Conservation (phyloP, 345 rosid genomes). For the Ceriops zippeliana region DNA sequence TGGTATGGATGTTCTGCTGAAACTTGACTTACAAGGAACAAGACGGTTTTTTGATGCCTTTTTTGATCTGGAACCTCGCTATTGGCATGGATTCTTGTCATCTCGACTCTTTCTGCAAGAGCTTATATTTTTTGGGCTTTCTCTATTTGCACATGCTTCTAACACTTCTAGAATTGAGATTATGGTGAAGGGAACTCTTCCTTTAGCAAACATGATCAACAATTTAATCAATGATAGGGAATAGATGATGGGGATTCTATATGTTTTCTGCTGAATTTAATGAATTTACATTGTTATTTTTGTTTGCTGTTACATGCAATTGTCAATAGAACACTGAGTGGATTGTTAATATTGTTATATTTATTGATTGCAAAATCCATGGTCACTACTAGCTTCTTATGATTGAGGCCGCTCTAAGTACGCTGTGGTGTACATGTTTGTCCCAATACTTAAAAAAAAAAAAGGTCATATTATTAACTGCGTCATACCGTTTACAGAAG, state of each 20-base stretch:
- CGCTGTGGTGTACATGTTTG: too few species aligned
- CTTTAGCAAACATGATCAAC: slow-evolving; percentile 79
- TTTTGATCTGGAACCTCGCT: slow-evolving; percentile 73
- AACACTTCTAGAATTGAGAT: slow-evolving; percentile 90
- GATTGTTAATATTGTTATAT: too few species aligned
- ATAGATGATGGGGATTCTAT: slow-evolving; percentile 30
- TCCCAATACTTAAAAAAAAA: too few species aligned
- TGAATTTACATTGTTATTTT: background rate
- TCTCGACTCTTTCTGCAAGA: slow-evolving; percentile 87
- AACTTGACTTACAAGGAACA: slow-evolving; percentile 75
- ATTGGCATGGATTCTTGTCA: slow-evolving; percentile 97
- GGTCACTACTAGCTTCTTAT: too few species aligned
- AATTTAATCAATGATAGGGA: slow-evolving; percentile 75
- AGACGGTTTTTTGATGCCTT: slow-evolving; percentile 91
- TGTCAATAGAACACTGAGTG: background rate
- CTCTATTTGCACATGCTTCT: slow-evolving; percentile 78
- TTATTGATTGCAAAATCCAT: too few species aligned
- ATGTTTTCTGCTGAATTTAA: slow-evolving; percentile 18
- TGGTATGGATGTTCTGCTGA: slow-evolving; percentile 94
- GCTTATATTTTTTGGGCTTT: slow-evolving; percentile 71
- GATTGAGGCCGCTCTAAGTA: too few species aligned
- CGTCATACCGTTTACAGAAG: too few species aligned
- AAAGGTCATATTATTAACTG: too few species aligned
- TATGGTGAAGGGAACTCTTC: slow-evolving; percentile 89
- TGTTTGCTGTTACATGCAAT: background rate